A percentile compares a stretch with the other conserved stretches of the same genome.
These are phyloP conservation scores for Tylopilus cervinicoccineus DNA, from an alignment of 768 basidiomycete species.

Conservation along the genomic window DNA sequence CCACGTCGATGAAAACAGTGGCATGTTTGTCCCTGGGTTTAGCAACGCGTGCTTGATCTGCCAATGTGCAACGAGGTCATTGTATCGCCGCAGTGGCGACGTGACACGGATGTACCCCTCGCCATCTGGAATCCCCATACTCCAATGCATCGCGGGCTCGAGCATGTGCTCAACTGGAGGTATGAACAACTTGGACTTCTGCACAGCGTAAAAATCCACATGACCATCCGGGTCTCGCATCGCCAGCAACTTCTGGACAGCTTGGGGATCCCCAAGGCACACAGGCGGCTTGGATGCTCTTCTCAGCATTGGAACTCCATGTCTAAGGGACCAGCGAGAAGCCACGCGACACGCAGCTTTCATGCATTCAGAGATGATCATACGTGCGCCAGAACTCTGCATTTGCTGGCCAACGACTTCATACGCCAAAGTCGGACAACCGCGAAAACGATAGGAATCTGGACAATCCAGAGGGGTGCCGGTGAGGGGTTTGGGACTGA, in stretches of 20 bases:
- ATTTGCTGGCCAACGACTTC: constrained; percentile 29
- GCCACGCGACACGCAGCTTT: constrained; percentile 73
- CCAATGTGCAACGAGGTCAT: constrained; percentile 85
- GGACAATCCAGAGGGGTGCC: constrained; percentile 28
- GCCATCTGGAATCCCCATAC: constrained; percentile 61
- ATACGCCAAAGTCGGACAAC: constrained; percentile 52
- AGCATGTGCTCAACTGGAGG: constrained; percentile 43
- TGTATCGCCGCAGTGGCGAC: constrained; percentile 82
- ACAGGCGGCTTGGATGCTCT: constrained; percentile 40
- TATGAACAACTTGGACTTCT: constrained; percentile 32
- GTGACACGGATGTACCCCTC: constrained; percentile 85
- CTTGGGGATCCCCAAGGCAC: constrained; percentile 27
- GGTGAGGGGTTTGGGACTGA: constrained; percentile 28
- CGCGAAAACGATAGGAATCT: constrained; percentile 36
- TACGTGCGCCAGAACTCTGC: constrained; percentile 41
- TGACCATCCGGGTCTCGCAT: constrained; percentile 44
- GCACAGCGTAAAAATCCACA: constrained; percentile 37
- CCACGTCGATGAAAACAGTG: constrained; percentile 45
- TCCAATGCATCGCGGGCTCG: constrained; percentile 60
- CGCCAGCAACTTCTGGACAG: constrained; percentile 43
- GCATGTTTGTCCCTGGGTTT: constrained; percentile 28
- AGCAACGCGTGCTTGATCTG: constrained; percentile 82
- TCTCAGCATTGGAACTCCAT: constrained; percentile 59
- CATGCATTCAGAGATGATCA: constrained; percentile 76
- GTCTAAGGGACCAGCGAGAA: constrained; percentile 64